Conservation (phyloP, 2,329 filamentous ascomycete genomes). For the Albophoma yamanashiensis region DNA sequence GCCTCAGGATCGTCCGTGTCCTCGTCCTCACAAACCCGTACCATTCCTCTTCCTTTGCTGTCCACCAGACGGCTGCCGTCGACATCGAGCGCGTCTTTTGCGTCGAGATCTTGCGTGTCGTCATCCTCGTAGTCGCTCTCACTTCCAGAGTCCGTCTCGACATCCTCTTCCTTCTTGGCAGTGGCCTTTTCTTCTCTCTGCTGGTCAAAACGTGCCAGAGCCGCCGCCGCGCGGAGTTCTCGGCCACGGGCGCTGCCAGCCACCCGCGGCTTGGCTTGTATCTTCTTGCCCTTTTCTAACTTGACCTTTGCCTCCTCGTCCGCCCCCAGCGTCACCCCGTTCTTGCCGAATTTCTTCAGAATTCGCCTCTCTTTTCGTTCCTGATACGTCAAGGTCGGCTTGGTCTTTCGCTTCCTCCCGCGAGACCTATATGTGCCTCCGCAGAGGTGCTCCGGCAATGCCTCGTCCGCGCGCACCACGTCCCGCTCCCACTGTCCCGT, state of each 20-base stretch:
- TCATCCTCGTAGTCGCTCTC: slow-evolving; percentile 39
- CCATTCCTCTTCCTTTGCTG: slow-evolving; percentile 52
- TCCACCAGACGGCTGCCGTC: slow-evolving; percentile 57
- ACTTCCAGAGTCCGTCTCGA: slow-evolving; percentile 29
- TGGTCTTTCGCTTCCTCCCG: slow-evolving; percentile 43
- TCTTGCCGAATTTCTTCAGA: slow-evolving; percentile 64
- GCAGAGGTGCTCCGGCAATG: slow-evolving; percentile 62
- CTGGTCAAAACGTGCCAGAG: slow-evolving; percentile 60
- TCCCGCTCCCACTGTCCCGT: slow-evolving; percentile 50
- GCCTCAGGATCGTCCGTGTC: slow-evolving; percentile 32
- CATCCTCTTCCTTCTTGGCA: slow-evolving; percentile 11
- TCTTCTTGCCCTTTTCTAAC: slow-evolving; percentile 55
- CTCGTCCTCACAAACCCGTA: slow-evolving; percentile 69
- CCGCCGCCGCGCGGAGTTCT: slow-evolving; percentile 67
- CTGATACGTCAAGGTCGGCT: slow-evolving; percentile 49
- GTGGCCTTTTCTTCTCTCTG: slow-evolving; percentile 34
- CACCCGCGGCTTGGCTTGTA: slow-evolving; percentile 58
- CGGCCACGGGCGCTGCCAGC: slow-evolving; percentile 64
- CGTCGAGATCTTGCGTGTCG: slow-evolving; percentile 23
- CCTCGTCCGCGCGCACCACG: slow-evolving; percentile 39
- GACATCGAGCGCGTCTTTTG: slow-evolving; percentile 49
- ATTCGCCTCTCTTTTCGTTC: slow-evolving; percentile 65
- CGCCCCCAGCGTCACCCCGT: slow-evolving; percentile 57
- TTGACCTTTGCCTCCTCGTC: slow-evolving; percentile 55
- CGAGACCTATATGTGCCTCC: slow-evolving; percentile 66